These are phyloP conservation scores for Basipetospora chlamydospora DNA, from an alignment of 2,329 filamentous ascomycete genomes.

Conservation along the genomic window DNA sequence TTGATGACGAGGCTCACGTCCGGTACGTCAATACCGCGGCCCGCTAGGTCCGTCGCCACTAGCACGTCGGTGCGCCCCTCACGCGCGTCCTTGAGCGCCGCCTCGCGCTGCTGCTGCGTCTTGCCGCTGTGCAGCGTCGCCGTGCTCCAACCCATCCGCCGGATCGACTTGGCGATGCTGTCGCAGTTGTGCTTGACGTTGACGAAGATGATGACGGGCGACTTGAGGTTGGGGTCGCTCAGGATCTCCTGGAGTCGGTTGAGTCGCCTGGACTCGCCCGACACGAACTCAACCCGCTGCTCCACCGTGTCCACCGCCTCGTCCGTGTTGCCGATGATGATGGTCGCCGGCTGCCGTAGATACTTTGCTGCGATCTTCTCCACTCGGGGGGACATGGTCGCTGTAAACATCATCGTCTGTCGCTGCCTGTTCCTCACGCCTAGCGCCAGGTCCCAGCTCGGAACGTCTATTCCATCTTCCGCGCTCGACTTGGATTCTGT, in stretches of 20 bases:
- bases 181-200: constrained; percentile 99
- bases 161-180: constrained; percentile 84
- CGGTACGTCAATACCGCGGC: constrained; percentile 92
- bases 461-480: constrained; percentile 75
- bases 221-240: constrained; percentile 59
- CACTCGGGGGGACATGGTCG: constrained; percentile 86
- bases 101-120: constrained; percentile 94
- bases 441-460: constrained; percentile 70
- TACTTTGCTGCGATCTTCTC: constrained; percentile 97
- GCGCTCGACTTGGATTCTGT: constrained; percentile 90
- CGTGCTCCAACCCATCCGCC: constrained; percentile 76
- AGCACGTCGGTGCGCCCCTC: constrained; percentile 71
- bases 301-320: constrained; percentile 97
- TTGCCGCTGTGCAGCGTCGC: constrained; percentile 93
- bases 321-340: constrained; percentile 85
- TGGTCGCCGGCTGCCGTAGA: constrained; percentile 78
- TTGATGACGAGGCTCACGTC: constrained; percentile 92
- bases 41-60: constrained; percentile 89
- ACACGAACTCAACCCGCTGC: constrained; percentile 84
- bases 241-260: constrained; percentile 89
- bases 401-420: constrained; percentile 99
- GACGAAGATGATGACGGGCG: constrained; percentile 97
- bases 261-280: constrained; percentile 90
- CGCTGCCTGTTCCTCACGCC: constrained; percentile 48
- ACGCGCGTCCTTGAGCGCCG: constrained; percentile 73